A percentile compares a stretch with the other conserved stretches of the same genome.
Conservation (phyloP, 2,329 filamentous ascomycete species). For the Colletotrichum agaves region DNA sequence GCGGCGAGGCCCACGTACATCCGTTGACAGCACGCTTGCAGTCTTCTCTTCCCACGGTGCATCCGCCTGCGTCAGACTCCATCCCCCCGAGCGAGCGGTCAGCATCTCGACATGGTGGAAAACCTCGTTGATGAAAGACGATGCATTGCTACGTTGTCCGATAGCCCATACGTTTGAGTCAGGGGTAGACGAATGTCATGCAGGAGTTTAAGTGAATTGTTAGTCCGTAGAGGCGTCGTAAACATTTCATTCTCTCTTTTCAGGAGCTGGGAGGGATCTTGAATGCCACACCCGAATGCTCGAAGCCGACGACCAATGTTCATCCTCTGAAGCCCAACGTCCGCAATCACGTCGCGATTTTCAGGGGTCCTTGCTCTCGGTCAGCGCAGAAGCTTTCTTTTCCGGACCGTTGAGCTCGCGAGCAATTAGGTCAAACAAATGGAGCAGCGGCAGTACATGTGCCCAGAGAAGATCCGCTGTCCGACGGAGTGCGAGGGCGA, state of each 20-base stretch:
- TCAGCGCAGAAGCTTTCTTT: conserved; percentile 13
- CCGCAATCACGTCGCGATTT: conserved; percentile 11
- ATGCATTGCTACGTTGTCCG: conserved; percentile 33
- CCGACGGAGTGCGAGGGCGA: conserved; percentile 12
- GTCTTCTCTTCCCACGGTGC: neutral
- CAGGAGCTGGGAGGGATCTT: neutral
- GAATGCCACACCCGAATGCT: conserved; percentile 7
- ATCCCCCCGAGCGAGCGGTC: conserved; percentile 1
- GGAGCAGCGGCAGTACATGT: conserved; percentile 10
- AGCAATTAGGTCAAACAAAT: neutral
- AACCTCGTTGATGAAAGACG: conserved; percentile 1
- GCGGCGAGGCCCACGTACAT: conserved; percentile 4
- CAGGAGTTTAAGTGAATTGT: conserved; percentile 21
- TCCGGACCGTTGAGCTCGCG: neutral
- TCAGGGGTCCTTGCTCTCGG: neutral
- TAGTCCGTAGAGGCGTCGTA: conserved; percentile 1
- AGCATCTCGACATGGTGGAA: neutral
- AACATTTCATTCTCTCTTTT: neutral
- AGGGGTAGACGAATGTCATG: conserved; percentile 25
- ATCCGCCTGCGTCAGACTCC: conserved; percentile 11
- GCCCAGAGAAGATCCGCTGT: conserved; percentile 2
- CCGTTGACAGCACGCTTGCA: conserved; percentile 18
- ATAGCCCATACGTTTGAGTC: conserved; percentile 23
- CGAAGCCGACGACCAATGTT: conserved; percentile 25
- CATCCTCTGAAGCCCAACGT: conserved; percentile 2